phyloP scores from a whole-genome alignment of 345 rosid genomes.

The Psidium guajava region DNA sequence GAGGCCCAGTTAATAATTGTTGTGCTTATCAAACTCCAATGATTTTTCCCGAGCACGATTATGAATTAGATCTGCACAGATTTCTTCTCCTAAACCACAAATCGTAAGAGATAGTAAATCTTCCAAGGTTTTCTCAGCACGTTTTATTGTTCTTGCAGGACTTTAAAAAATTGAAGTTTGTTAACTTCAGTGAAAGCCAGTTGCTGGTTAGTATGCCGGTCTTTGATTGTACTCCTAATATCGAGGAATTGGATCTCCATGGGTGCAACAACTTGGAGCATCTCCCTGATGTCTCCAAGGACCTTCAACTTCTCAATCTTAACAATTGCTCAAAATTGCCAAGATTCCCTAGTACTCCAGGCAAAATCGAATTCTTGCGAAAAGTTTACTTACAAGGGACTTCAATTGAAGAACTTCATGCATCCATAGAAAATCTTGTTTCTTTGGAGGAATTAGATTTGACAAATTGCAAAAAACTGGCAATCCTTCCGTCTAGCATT shows the following conservation, averaged over 20 bases:
- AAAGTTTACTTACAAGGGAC: fast-evolving
- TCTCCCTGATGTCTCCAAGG: neutral
- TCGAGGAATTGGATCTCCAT: neutral
- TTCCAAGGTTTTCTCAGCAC: too few species aligned
- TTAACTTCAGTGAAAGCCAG: neutral
- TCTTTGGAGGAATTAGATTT: neutral
- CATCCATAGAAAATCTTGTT: neutral
- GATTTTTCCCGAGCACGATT: too few species aligned
- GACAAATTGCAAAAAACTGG: fast-evolving
- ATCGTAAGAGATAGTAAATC: too few species aligned
- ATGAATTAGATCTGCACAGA: too few species aligned
- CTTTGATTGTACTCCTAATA: neutral
- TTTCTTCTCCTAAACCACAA: too few species aligned
- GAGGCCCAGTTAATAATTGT: too few species aligned
- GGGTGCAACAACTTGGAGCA: neutral
- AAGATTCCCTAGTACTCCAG: neutral
- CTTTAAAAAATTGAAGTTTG: neutral
- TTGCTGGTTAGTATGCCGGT: neutral
- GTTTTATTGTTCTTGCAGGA: neutral
- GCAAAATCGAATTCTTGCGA: neutral
- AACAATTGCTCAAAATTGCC: neutral
- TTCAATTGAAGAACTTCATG: neutral
- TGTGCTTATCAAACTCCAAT: too few species aligned
- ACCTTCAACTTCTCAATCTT: neutral
- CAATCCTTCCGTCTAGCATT: neutral